Evolutionary conservation across 495 filamentous ascomycete genomes (phyloP), one percentile per base, ranked within the genome.

Genomic region (Hamigera avellanea): DNA sequence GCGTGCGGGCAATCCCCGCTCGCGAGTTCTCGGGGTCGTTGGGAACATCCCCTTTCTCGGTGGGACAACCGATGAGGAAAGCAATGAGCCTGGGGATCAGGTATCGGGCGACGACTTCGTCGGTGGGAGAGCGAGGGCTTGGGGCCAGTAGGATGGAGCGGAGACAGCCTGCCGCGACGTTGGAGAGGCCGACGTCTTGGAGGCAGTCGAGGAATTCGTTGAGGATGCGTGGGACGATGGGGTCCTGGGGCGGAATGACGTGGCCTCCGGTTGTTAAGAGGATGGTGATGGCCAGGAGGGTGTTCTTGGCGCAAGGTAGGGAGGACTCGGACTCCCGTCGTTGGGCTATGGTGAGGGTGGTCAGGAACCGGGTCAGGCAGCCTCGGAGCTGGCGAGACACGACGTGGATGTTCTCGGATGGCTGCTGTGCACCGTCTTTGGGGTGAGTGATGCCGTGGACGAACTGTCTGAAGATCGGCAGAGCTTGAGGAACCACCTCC

Each of bases 391-490:
- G 73, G 35, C 48, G 62, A n/a, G 60, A 61, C 14, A 66, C 53
- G 3, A 69, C 50, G 18, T 36, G 42, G n/a, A 48, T 43, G 15
- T 56, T 56, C 14, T 59, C 55, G 0, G 48, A 37, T 3, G 37
- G 52, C 27, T 64, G 61, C 2, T 53, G 36, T 0, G 47, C 43
- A 33, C 52, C 52, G 7, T 53, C 46, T 1, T 52, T 46, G 10
- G 61, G 50, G 8, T 67, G 69, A 12, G 75, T 76, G 50, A 89
- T 82, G 48, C 69, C 77, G 33, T 73, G 70, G 36, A 96, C 69
- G 57, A 99, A 96, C 34, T 91, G 78, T 50, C 86, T 86, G 56
- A 99, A 80, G 26, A 87, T 93, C 0, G 91, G 86, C 2, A 99
- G 70, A 5, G 87, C 78, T 56, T 93, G 86, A 1, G 93, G 88